Base-by-base conservation (phyloP, 106 monocot species). In the Dioscorea dumetorum region DNA sequence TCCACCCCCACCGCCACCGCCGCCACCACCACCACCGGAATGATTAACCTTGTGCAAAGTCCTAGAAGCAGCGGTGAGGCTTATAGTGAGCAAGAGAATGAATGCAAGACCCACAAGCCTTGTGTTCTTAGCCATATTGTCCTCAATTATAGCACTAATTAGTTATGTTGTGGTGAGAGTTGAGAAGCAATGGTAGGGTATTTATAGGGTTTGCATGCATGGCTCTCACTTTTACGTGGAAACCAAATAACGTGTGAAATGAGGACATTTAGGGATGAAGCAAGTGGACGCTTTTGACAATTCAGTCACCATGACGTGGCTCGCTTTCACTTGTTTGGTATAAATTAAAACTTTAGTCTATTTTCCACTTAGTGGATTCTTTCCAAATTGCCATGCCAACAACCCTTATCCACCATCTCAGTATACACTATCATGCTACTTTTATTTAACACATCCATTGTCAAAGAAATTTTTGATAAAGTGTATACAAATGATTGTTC, bases 81-180 rank as follows among this genome's bases (percentile, higher is more conserved):
- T 21, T 12, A 66, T 23, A 21, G 12, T 22, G 21, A 66, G 65
- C 21, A 66, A 12, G 49, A 66, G 22, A 7, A 49, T 12, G 21
- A 66, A 21, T 15, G 21, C 19, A 49, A 66, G 41, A 15, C 49
- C 65, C 11, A 66, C 41, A 66, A 66, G 21, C 65, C 65, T 66
- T 49, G 65, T 49, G 14, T 21, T 66, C 0, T 17, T 50, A 48
- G 49, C 34, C 34, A 35, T 63, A 41, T 41, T 41, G 41, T 41
- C 10, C 41, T 41, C 0, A 41, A 41, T 41, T 41, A 6, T 1
- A 41, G 10, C 6, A 41, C 41, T 41, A 41, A 41, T 41, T 28
- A 60, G 60, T 12, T 12, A 60, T 22, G 22, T 24, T 22, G 24
- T 21, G 20, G 12, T 12, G 24, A 20, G 7, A 9, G 60, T 60